Conservation (phyloP, 2,329 filamentous ascomycete species). For the Balansia obtecta region DNA sequence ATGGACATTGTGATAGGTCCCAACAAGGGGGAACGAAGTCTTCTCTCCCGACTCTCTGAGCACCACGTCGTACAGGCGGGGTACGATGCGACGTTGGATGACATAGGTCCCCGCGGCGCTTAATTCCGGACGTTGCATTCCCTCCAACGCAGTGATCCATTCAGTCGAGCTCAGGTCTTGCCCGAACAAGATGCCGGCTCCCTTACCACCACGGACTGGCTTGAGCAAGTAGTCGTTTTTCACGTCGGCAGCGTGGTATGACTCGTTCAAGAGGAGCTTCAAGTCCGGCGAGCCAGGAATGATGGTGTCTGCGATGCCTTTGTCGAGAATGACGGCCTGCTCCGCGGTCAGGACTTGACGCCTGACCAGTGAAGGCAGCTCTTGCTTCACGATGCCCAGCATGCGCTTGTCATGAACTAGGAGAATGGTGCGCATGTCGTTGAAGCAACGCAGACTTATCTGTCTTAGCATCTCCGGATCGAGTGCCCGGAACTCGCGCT, state of each 20-base stretch:
- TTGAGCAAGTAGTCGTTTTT: conserved; percentile 23
- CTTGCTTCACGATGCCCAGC: conserved; percentile 25
- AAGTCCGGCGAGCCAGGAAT: conserved; percentile 19
- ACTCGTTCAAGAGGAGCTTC: conserved; percentile 9
- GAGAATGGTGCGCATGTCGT: conserved; percentile 27
- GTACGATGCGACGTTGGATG: conserved; percentile 18
- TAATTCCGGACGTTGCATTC: conserved; percentile 6
- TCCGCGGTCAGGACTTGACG: conserved; percentile 14
- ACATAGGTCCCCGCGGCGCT: conserved; percentile 12
- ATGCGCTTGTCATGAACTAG: conserved; percentile 31
- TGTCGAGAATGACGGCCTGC: conserved; percentile 15
- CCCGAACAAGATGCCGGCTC: conserved; percentile 27
- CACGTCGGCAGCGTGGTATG: conserved; percentile 5
- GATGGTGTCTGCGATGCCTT: conserved; percentile 21
- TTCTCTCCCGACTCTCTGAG: conserved; percentile 14
- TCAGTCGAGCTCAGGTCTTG: conserved; percentile 18
- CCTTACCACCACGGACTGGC: conserved; percentile 25
- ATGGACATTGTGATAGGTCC: conserved; percentile 20
- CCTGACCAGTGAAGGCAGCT: conserved; percentile 16
- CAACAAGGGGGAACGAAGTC: conserved; percentile 18
- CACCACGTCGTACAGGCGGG: conserved; percentile 20
- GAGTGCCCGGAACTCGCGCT: conserved; percentile 22
- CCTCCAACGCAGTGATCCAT: conserved; percentile 16
- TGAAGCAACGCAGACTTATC: conserved; percentile 24
- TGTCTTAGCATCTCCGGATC: conserved; percentile 20